These are phyloP conservation scores for Salinomyces thailandicus DNA, from an alignment of 2,329 filamentous ascomycete species.

Conservation along the genomic window DNA sequence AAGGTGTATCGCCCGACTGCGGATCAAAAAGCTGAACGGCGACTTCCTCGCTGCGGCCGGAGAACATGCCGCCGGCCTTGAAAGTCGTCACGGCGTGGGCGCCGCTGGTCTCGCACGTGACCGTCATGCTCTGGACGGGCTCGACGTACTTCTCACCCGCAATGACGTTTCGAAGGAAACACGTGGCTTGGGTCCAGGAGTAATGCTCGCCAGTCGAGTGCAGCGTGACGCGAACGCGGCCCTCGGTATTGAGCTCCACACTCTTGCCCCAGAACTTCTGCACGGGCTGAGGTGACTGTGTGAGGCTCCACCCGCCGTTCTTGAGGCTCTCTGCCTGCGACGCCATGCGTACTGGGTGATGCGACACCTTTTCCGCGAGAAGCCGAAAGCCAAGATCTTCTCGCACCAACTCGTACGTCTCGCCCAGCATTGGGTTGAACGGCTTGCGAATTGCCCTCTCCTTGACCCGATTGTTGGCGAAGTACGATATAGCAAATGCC, in stretches of 20 bases:
- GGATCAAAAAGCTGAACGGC: slow-evolving; percentile 58
- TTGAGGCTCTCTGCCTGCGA: slow-evolving; percentile 66
- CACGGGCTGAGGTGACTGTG: slow-evolving; percentile 75
- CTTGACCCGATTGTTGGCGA: slow-evolving; percentile 71
- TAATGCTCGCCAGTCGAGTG: slow-evolving; percentile 64
- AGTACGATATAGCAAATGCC: slow-evolving; percentile 81
- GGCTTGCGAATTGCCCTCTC: slow-evolving; percentile 91
- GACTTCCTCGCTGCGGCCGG: slow-evolving; percentile 85
- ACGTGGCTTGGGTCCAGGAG: slow-evolving; percentile 79
- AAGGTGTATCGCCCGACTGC: slow-evolving; percentile 45
- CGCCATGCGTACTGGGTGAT: slow-evolving; percentile 83
- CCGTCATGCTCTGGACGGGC: slow-evolving; percentile 79
- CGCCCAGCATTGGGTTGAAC: slow-evolving; percentile 92
- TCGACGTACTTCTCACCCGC: slow-evolving; percentile 98
- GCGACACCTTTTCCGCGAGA: slow-evolving; percentile 88
- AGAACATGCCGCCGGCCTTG: slow-evolving; percentile 94
- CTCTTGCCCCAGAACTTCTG: slow-evolving; percentile 99
- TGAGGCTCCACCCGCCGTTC: slow-evolving; percentile 67
- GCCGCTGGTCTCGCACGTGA: slow-evolving; percentile 73
- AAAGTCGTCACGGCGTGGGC: slow-evolving; percentile 81
- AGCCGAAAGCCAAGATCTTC: slow-evolving; percentile 81
- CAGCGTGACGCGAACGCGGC: slow-evolving; percentile 67
- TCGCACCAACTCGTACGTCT: slow-evolving; percentile 87
- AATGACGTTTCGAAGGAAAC: slow-evolving; percentile 90
- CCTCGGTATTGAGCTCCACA: slow-evolving; percentile 86